Evolutionary conservation across 2,329 filamentous ascomycete genomes (phyloP), one percentile per base, ranked within the genome.

Genomic region (Gnomoniopsis smithogilvyi): DNA sequence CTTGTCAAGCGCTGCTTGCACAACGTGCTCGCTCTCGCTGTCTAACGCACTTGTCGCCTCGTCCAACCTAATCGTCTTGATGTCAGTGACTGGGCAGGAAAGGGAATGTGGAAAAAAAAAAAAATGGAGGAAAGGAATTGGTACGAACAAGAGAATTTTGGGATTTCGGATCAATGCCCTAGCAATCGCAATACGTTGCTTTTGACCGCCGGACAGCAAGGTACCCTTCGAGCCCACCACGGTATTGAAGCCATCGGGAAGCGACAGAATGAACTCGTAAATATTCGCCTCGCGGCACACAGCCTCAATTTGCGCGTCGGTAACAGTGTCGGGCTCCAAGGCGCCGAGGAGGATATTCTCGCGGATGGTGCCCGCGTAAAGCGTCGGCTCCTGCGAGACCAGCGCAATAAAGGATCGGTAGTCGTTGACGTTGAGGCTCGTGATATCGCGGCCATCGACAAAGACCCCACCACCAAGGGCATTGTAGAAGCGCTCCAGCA

Each of bases 401-500:
- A 99, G 87, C 0, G 94, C 89, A 63, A 98, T 84, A 71, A 88
- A 85, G 19, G 83, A 87, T 54, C 95, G 88, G 76, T 97, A 97
- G 57, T 93, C 86, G 73, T 91, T 92, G 68, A 96, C 80, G 67
- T 96, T 94, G 51, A 97, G 79, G 12, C 80, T 81, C 61, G 86
- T 88, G 67, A 98, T 91, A 63, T 96, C 91, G 63, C 87, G 85
- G 58, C 87, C 91, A 68, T 98, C 94, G 19, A 98, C 80, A 60
- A 86, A 91, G 36, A 99, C 81, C 15, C 87, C 87, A 14, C 95
- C 95, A 0, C 85, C 81, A 0, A 95, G 80, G 0, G 93, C 91
- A 67, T 98, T 92, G 70, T 98, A 98, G 77, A 98, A 98, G 36
- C 95, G 89, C 72, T 98, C 94, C 34, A 98, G 79, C 3, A 98